Percentiles rank a stretch among this genome's conserved stretches.
Evolutionary conservation across 495 filamentous ascomycete genomes (phyloP).

Genomic region (Letharia columbiana): DNA sequence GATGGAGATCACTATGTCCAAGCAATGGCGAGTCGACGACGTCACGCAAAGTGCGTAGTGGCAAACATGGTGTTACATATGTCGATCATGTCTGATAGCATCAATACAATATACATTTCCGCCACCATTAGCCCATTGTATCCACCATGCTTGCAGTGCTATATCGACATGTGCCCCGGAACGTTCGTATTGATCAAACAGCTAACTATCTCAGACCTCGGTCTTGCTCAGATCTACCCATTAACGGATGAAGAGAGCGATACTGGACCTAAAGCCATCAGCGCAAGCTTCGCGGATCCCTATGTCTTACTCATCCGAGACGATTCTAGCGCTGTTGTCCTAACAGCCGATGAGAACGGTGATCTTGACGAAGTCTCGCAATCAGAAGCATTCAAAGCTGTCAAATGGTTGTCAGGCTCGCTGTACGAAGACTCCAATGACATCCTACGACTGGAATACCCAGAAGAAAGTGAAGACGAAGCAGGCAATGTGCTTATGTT

Average conservation of each 20-base stretch:
- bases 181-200: background rate
- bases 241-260: slow-evolving; percentile 82
- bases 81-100: slow-evolving; percentile 27
- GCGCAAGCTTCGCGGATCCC: slow-evolving; percentile 78
- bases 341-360: slow-evolving; percentile 65
- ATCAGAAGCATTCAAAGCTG: slow-evolving; percentile 42
- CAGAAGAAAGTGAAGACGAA: slow-evolving; percentile 36
- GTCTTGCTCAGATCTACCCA: slow-evolving; percentile 79
- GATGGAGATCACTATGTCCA: background rate
- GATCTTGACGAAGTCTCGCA: slow-evolving; percentile 77
- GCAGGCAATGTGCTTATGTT: slow-evolving; percentile 56
- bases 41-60: background rate
- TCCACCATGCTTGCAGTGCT: slow-evolving; percentile 19
- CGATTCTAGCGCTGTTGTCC: slow-evolving; percentile 66
- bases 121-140: slow-evolving; percentile 7
- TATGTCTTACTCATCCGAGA: slow-evolving; percentile 80
- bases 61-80: background rate
- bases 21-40: background rate
- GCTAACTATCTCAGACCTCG: slow-evolving; percentile 53
- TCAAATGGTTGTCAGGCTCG: slow-evolving; percentile 71
- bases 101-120: slow-evolving; percentile 25
- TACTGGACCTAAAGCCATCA: slow-evolving; percentile 54
- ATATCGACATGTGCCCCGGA: background rate
- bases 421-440: slow-evolving; percentile 61
- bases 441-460: slow-evolving; percentile 39